Percentiles rank a stretch among this genome's conserved stretches.
phyloP scores from a whole-genome alignment of 2,329 filamentous ascomycete species.

The Sporothrix sp. region DNA sequence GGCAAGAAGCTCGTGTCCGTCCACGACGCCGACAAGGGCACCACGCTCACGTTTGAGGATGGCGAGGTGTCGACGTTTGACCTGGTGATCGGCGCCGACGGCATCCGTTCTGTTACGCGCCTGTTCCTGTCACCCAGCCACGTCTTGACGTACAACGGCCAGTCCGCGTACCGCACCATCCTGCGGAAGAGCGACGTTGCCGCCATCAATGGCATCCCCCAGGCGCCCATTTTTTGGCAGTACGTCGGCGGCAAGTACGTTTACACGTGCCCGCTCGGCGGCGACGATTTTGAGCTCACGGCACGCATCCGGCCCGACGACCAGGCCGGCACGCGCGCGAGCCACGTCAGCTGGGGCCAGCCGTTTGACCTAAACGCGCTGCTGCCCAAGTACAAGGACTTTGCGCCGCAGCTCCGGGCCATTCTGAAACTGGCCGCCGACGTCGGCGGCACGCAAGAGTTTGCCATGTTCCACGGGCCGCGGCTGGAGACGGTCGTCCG shows the following conservation, averaged over 20 bases:
- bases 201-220: constrained; percentile 24
- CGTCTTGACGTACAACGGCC: constrained; percentile 34
- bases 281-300: constrained; percentile 28
- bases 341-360: constrained; percentile 25
- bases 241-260: constrained; percentile 24
- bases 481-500: constrained; percentile 21
- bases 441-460: constrained; percentile 19
- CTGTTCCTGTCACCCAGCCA: constrained; percentile 31
- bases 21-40: constrained; percentile 18
- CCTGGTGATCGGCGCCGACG: constrained; percentile 42
- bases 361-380: constrained; percentile 18
- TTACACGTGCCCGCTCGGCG: constrained; percentile 26
- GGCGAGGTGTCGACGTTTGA: constrained; percentile 30
- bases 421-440: constrained; percentile 23
- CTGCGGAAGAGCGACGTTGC: constrained; percentile 20
- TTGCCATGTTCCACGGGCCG: constrained; percentile 24
- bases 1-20: constrained; percentile 34
- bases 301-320: constrained; percentile 20
- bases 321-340: constrained; percentile 16
- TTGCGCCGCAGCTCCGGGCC: constrained; percentile 24
- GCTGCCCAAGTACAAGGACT: constrained; percentile 22
- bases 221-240: constrained; percentile 25
- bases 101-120: constrained; percentile 35
- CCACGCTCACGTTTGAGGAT: constrained; percentile 37
- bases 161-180: constrained; percentile 27